phyloP scores from a whole-genome alignment of 345 rosid species.

The Hibiscus tridactylites region DNA sequence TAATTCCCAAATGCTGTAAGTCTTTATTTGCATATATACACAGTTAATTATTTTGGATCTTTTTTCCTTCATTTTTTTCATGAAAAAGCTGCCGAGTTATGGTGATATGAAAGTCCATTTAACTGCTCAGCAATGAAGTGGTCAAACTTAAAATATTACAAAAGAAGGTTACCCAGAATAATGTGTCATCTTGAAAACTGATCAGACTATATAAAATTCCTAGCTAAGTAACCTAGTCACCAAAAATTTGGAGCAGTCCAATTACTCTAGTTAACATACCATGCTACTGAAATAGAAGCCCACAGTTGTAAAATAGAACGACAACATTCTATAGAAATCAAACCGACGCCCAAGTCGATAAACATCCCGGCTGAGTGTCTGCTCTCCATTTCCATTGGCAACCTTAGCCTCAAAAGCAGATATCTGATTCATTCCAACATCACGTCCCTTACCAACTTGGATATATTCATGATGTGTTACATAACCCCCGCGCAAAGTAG shows the following conservation, averaged over 20 bases:
- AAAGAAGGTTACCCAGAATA: background rate
- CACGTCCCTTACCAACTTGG: constrained; percentile 98
- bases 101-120: background rate
- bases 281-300: constrained; percentile 94
- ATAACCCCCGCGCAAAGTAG: constrained; percentile 84
- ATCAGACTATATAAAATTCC: background rate
- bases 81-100: background rate
- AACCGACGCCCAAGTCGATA: constrained; percentile 84
- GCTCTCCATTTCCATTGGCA: constrained; percentile 98
- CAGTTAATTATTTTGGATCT: background rate
- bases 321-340: constrained; percentile 96
- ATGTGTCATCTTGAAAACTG: background rate
- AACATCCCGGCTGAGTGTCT: constrained; percentile 92
- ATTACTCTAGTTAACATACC: constrained; percentile 36
- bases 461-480: constrained; percentile 93
- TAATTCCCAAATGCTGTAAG: too few species aligned
- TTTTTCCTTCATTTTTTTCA: background rate
- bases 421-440: constrained; percentile 93
- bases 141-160: background rate
- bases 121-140: background rate
- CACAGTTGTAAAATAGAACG: constrained; percentile 95
- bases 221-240: background rate
- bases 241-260: background rate
- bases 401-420: constrained; percentile 88
- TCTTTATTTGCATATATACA: too few species aligned